Conservation (phyloP, 306 rosid species). For the Trifolium subterraneum region DNA sequence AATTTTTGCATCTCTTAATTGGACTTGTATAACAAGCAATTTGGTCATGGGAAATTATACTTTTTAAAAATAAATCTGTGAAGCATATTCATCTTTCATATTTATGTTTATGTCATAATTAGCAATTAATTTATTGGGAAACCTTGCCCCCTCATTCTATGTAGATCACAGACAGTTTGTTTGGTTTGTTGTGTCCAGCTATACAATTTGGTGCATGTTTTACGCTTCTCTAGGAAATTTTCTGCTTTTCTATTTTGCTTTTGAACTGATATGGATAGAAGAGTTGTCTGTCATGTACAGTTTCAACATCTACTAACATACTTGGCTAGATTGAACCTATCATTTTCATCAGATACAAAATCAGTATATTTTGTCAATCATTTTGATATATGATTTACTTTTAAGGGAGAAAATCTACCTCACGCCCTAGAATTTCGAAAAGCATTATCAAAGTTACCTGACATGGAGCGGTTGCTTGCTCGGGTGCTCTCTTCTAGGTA, state of each 20-base stretch:
- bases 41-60: not conserved
- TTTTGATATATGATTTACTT: conserved; percentile 42
- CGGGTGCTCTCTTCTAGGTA: conserved; percentile 78
- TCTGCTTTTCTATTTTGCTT: conserved; percentile 36
- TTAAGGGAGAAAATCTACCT: conserved; percentile 81
- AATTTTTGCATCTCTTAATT: not conserved
- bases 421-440: conserved; percentile 72
- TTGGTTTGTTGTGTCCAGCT: conserved; percentile 19
- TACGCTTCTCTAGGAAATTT: conserved; percentile 1
- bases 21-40: conserved; percentile 3
- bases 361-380: conserved; percentile 10
- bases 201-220: conserved; percentile 14
- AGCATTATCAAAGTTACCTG: conserved; percentile 69
- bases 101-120: not conserved
- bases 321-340: conserved; percentile 25
- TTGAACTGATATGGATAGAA: conserved; percentile 6
- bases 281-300: not conserved
- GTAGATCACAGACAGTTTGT: conserved; percentile 23
- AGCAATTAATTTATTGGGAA: not conserved
- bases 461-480: conserved; percentile 90
- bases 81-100: conserved; percentile 1
- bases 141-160: conserved; percentile 4
- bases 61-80: conserved; percentile 20
- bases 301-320: conserved; percentile 17
- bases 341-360: not conserved